These are phyloP conservation scores for Funneliformis mosseae DNA, from an alignment of 192 early-diverging fungal species.

Conservation along the genomic window DNA sequence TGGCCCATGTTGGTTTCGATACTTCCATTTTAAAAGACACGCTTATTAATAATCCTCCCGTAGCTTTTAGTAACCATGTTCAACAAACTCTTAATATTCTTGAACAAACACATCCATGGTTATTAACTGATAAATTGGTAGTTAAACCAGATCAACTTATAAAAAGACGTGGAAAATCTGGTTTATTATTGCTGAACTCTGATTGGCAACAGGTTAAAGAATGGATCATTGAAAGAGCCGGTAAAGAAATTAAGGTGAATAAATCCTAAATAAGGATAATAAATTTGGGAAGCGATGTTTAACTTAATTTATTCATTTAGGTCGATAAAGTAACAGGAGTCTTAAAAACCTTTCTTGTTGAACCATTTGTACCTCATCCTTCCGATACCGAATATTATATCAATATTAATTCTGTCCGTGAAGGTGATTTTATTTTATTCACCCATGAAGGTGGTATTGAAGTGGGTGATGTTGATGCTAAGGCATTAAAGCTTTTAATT, in stretches of 20 bases:
- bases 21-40: conserved; percentile 51
- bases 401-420: conserved; percentile 93
- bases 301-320: conserved; percentile 42
- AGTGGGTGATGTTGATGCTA: conserved; percentile 97
- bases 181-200: conserved; percentile 89
- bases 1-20: conserved; percentile 82
- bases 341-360: conserved; percentile 93
- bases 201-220: conserved; percentile 84
- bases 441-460: conserved; percentile 99
- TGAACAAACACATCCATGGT: conserved; percentile 85
- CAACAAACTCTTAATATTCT: conserved; percentile 56
- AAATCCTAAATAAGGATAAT: background rate
- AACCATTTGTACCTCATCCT: conserved; percentile 92
- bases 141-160: conserved; percentile 99
- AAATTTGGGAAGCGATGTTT: background rate
- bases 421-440: conserved; percentile 96
- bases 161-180: conserved; percentile 97
- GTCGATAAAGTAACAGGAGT: conserved; percentile 83
- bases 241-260: conserved; percentile 77
- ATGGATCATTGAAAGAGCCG: conserved; percentile 92
- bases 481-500: conserved; percentile 86
- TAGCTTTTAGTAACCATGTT: conserved; percentile 67
- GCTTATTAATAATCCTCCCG: conserved; percentile 44
- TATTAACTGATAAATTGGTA: conserved; percentile 81
- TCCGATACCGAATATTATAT: conserved; percentile 95